These are phyloP conservation scores for Rhizophora mangle DNA, from an alignment of 345 rosid species.

Conservation along the genomic window DNA sequence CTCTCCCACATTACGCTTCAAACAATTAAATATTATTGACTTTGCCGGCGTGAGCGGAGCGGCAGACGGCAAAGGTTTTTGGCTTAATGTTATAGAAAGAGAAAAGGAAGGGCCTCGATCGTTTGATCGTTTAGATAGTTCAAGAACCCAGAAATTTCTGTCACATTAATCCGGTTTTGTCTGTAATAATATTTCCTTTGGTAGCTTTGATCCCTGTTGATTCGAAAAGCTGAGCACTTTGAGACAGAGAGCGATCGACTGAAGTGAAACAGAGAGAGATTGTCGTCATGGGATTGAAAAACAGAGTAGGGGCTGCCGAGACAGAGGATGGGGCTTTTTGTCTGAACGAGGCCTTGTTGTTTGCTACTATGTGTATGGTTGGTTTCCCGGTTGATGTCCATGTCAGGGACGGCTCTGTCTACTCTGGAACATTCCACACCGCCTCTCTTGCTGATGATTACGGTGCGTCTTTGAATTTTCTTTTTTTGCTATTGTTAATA, in stretches of 20 bases:
- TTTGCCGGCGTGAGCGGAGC: no score
- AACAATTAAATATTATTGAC: no score
- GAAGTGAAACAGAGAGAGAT: not conserved
- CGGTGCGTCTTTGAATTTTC: slow-evolving; percentile 29
- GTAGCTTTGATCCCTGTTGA: no score
- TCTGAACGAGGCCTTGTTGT: slow-evolving; percentile 52
- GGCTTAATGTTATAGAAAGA: no score
- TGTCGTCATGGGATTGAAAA: slow-evolving; percentile 15
- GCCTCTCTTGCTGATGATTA: slow-evolving; percentile 64
- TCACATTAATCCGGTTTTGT: no score
- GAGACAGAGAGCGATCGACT: not conserved
- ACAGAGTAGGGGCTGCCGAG: slow-evolving; percentile 19
- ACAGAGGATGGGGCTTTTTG: slow-evolving; percentile 19
- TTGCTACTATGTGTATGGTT: slow-evolving; percentile 66
- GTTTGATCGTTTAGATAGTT: no score
- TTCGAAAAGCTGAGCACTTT: no score
- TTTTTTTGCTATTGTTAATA: not conserved
- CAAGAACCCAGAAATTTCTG: no score
- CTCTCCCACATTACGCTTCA: no score
- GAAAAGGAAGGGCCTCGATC: no score
- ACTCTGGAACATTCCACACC: slow-evolving; percentile 73
- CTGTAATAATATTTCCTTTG: no score
- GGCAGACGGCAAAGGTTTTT: no score
- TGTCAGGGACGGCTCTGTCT: slow-evolving; percentile 75
- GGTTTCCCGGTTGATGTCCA: slow-evolving; percentile 81